Evolutionary conservation across 371 early-diverging fungal species (phyloP).

Genomic region (Mucor mucedo): DNA sequence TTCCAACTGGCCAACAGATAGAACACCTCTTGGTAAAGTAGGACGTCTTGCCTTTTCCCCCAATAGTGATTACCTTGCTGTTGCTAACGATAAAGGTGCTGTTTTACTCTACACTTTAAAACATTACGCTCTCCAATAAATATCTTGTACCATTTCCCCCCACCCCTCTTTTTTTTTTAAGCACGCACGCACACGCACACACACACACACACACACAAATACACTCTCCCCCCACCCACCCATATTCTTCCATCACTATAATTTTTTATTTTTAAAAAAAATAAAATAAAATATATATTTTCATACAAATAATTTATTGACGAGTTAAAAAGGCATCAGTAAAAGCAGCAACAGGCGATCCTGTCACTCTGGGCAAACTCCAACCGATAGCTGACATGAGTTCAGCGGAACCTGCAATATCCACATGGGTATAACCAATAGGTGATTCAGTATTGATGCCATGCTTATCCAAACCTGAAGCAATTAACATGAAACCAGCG

Average conservation of each 20-base stretch:
- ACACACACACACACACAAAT: neutral
- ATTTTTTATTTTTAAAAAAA: no score
- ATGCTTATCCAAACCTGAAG: slow-evolving; percentile 78
- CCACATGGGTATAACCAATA: slow-evolving; percentile 85
- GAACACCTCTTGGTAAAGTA: slow-evolving; percentile 83
- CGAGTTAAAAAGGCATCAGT: slow-evolving; percentile 58
- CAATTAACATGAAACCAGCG: slow-evolving; percentile 83
- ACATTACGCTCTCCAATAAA: slow-evolving; percentile 58
- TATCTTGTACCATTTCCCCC: neutral
- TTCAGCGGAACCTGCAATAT: slow-evolving; percentile 87
- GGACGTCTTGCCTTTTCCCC: slow-evolving; percentile 83
- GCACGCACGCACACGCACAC: neutral
- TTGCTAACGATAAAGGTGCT: slow-evolving; percentile 88
- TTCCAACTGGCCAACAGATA: slow-evolving; percentile 88
- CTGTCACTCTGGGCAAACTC: slow-evolving; percentile 76
- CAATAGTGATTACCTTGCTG: slow-evolving; percentile 84
- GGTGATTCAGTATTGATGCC: slow-evolving; percentile 68
- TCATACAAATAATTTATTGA: neutral
- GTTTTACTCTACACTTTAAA: slow-evolving; percentile 83
- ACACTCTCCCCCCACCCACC: neutral
- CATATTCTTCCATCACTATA: no score
- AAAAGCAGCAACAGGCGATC: slow-evolving; percentile 79
- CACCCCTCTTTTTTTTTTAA: neutral
- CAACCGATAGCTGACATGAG: slow-evolving; percentile 64
- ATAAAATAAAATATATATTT: neutral